Evolutionary conservation across 192 early-diverging fungal species (phyloP), one percentile per base, ranked within the genome.

Genomic region (Coemansia sp.): DNA sequence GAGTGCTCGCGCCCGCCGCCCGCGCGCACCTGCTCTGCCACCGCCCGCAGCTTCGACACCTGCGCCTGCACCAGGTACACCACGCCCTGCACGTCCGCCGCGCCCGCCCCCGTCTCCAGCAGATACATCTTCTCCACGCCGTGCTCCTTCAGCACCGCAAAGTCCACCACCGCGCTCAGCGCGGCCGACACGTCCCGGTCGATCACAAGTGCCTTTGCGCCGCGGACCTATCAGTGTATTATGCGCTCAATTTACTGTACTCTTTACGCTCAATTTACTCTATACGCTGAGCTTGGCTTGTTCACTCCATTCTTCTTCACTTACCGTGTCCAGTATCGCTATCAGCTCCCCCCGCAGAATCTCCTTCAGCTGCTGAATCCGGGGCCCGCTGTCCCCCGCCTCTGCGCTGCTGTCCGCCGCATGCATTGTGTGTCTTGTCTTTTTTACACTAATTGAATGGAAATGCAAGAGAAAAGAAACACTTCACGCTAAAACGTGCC

Each of bases 51-150:
- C 68, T 89, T 87, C 49, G 81, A 55, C 30, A 95, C 51, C 29
- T 88, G 87, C 1, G 94, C 92, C 35, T 91, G 73, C 48, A 87
- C 84, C 30, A 98, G 83, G 66, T 95, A 98, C n/a, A 96, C 84
- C 22, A 98, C 55, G 55, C 81, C 85, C 48, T 81, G 82, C 21
- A 59, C 60, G 61, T 84, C 73, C 28, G 92, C 92, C 0, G 87
- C 90, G 6, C 90, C 86, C 56, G 89, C 56, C 29, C 14, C 80
- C n/a, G 82, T 56, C 18, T 89, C 76, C 19, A 98, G 81, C 60
- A 95, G 86, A 69, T 90, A 95, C 51, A 98, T 89, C 80, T 93
- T 95, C 54, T 96, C 92, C 11, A 95, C 93, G 19, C 95, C 95
- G 81, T 98, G 95, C 59, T 98, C 95, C 87, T 93, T 92, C 14